Conservation (phyloP, 257 asterid genomes). For the Prunella vulgaris region DNA sequence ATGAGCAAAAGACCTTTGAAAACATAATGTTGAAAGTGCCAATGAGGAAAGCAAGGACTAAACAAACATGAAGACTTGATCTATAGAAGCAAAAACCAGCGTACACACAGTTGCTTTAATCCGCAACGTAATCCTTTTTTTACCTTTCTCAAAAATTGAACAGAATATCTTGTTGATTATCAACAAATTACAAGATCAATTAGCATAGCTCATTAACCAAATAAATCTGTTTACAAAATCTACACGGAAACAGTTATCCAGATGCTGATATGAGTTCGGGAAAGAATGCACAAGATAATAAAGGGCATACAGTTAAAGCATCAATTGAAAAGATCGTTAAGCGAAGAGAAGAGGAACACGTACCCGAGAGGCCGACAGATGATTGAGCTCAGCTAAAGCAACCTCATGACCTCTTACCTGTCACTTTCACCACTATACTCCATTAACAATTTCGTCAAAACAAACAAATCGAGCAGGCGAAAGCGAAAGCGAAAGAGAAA, state of each 20-base stretch:
- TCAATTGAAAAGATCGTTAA: not conserved
- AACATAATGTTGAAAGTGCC: too few species aligned
- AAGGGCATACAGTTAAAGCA: not conserved
- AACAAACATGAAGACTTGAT: not conserved
- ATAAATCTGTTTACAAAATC: not conserved
- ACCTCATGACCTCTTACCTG: conserved; percentile 66
- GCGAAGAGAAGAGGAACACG: not conserved
- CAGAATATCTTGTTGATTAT: not conserved
- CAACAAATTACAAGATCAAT: not conserved
- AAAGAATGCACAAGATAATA: not conserved
- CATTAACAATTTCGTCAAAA: not conserved
- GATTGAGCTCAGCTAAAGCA: conserved; percentile 67
- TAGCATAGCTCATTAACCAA: not conserved
- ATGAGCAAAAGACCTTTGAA: too few species aligned
- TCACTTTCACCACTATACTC: conserved; percentile 3
- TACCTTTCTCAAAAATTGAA: not conserved
- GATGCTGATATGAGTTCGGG: not conserved
- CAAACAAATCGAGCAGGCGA: not conserved
- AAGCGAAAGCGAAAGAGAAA: not conserved
- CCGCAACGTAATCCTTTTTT: too few species aligned
- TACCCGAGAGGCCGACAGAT: conserved; percentile 58
- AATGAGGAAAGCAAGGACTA: too few species aligned
- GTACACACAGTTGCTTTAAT: not conserved
- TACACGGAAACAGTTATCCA: not conserved
- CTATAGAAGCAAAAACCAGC: not conserved